Conservation (phyloP, 2,329 filamentous ascomycete genomes). For the Pyricularia grisea region DNA sequence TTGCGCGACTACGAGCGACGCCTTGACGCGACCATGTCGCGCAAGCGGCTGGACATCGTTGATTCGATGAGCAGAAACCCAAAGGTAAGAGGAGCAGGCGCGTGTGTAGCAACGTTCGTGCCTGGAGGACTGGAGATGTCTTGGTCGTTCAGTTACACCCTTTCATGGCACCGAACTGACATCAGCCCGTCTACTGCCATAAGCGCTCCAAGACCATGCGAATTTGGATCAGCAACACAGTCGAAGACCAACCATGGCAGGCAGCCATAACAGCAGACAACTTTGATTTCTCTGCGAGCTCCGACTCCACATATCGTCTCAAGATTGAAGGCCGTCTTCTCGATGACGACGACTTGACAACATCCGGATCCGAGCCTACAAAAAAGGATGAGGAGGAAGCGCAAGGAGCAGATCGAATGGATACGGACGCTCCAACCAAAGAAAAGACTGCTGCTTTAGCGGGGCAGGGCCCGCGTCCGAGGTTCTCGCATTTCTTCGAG, state of each 20-base stretch:
- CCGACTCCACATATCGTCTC: conserved; percentile 74
- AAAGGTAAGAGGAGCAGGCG: conserved; percentile 40
- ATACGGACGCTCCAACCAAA: conserved; percentile 39
- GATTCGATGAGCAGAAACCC: conserved; percentile 68
- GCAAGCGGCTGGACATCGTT: conserved; percentile 84
- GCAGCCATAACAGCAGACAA: conserved; percentile 56
- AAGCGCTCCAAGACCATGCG: conserved; percentile 76
- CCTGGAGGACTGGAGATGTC: conserved; percentile 1
- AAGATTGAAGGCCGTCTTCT: conserved; percentile 85
- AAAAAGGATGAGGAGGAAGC: conserved; percentile 26
- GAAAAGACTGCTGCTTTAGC: conserved; percentile 22
- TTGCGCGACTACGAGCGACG: conserved; percentile 80
- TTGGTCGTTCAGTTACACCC: background rate
- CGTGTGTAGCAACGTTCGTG: background rate
- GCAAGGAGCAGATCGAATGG: conserved; percentile 42
- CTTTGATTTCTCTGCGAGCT: conserved; percentile 72
- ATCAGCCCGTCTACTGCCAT: background rate
- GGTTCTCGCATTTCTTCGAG: conserved; percentile 75
- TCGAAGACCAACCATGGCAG: conserved; percentile 93
- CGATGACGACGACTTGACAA: conserved; percentile 52
- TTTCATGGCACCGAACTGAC: conserved; percentile 5
- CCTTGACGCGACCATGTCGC: conserved; percentile 86
- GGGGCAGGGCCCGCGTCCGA: conserved; percentile 25
- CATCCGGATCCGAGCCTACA: conserved; percentile 34
- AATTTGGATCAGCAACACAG: conserved; percentile 92